Evolutionary conservation across 2,329 filamentous ascomycete genomes (phyloP).

Genomic region (Calonectria ilicicola): DNA sequence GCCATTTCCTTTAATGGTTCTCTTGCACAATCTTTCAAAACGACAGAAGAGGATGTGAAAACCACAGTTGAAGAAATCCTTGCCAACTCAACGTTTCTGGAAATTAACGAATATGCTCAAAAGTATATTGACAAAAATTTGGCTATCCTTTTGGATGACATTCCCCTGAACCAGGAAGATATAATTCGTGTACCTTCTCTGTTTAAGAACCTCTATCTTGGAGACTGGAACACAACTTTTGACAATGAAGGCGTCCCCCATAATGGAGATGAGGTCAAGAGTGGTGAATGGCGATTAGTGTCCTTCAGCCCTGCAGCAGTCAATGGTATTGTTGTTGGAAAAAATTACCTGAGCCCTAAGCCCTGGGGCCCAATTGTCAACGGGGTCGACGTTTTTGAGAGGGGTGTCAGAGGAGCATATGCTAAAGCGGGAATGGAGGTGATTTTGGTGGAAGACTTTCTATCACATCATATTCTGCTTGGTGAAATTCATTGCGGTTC

Average conservation of each 20-base stretch:
- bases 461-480: constrained; percentile 36
- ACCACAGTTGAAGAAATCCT: constrained; percentile 21
- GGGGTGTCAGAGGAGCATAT: constrained; percentile 32
- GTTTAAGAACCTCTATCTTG: not conserved
- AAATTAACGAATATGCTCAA: not conserved
- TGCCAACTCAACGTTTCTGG: not conserved
- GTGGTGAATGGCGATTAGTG: constrained; percentile 13
- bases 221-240: not conserved
- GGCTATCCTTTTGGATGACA: not conserved
- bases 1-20: constrained; percentile 13
- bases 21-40: not conserved
- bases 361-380: constrained; percentile 38
- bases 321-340: constrained; percentile 39
- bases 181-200: constrained; percentile 1
- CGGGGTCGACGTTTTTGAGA: constrained; percentile 35
- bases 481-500: constrained; percentile 43
- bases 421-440: constrained; percentile 28
- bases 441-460: constrained; percentile 36
- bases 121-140: not conserved
- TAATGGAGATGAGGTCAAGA: not conserved
- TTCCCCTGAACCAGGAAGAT: not conserved
- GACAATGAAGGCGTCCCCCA: not conserved
- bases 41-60: constrained; percentile 4
- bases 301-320: constrained; percentile 35
- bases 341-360: constrained; percentile 36